A percentile compares a stretch with the other conserved stretches of the same genome.
These are phyloP conservation scores for Truncatella angustata DNA, from an alignment of 2,329 filamentous ascomycete genomes.

Conservation along the genomic window DNA sequence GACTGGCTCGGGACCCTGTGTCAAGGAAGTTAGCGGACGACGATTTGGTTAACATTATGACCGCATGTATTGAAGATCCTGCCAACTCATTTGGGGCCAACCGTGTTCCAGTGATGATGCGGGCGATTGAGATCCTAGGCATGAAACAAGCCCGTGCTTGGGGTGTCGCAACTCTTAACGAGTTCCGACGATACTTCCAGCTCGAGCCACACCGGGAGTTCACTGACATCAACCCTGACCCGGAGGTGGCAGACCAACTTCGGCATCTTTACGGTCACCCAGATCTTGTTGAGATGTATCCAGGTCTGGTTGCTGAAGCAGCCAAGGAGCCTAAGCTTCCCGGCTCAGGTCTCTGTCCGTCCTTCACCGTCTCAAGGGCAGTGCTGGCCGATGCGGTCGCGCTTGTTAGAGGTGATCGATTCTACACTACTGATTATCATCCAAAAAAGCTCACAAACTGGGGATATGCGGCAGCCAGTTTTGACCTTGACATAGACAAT, in stretches of 20 bases:
- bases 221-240: slow-evolving; percentile 50
- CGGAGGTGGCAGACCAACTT: slow-evolving; percentile 40
- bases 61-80: slow-evolving; percentile 57
- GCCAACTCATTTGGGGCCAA: slow-evolving; percentile 59
- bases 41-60: slow-evolving; percentile 30
- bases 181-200: slow-evolving; percentile 51
- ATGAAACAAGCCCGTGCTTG: slow-evolving; percentile 45
- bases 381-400: slow-evolving; percentile 62
- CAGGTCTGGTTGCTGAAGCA: slow-evolving; percentile 54
- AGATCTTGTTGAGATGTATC: slow-evolving; percentile 56
- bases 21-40: slow-evolving; percentile 47
- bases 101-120: slow-evolving; percentile 50
- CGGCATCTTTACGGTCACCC: slow-evolving; percentile 48
- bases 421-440: slow-evolving; percentile 62
- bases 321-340: slow-evolving; percentile 49
- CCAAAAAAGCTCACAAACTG: slow-evolving; percentile 64
- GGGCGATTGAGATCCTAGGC: slow-evolving; percentile 46
- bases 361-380: slow-evolving; percentile 45
- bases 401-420: slow-evolving; percentile 62
- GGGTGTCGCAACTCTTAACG: slow-evolving; percentile 51
- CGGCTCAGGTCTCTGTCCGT: slow-evolving; percentile 47
- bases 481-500: slow-evolving; percentile 57
- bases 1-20: not conserved
- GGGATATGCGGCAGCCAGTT: slow-evolving; percentile 58
- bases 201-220: slow-evolving; percentile 47